Evolutionary conservation across 1,284 basidiomycete species (phyloP), one percentile per base, ranked within the genome.

Genomic region (Acaromyces ingoldii): DNA sequence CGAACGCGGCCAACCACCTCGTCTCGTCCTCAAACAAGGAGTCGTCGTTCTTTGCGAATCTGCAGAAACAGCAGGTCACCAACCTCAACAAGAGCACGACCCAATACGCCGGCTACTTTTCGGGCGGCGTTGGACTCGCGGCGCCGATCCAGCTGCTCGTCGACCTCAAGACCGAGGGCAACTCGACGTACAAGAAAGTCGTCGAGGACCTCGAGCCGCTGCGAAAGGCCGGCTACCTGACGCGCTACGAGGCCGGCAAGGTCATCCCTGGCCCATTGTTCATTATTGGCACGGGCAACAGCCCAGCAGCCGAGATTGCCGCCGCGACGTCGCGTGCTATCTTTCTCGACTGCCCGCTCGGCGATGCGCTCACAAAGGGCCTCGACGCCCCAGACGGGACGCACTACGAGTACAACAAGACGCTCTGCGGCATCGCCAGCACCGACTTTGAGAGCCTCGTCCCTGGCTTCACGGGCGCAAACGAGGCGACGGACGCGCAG

Each of bases 221-320:
- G 4, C 52, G 58, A 2, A 6, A 49, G 21, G 45, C 53, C 9
- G 53, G 58, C 22, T 71, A 58, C 57, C 54, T 72, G 10, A 68
- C 62, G 4, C n/a, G 33, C 10, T 59, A 51, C 42, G 49, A 48
- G 17, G 26, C 55, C 36, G 57, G 53, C 40, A 53, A 36, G 13
- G n/a, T 54, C 10, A 49, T 21, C 19, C 51, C 51, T 51, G 68
- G 68, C 7, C 68, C 67, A 0, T 33, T 67, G 4, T 34, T 42
- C 10, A 55, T 66, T 7, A 52, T 71, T 9, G 51, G 66, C 25
- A 71, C 68, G n/a, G 68, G 68, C 15, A 65, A 65, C 49, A 70
- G 63, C 25, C 42, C 42, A 28, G 58, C 59, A 15, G 57, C 57
- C 4, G 21, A 61, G 1, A 44, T 60, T 11, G 45, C 67, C 1